These are phyloP conservation scores for Claviceps sp. DNA, from an alignment of 2,329 filamentous ascomycete species.

Conservation along the genomic window DNA sequence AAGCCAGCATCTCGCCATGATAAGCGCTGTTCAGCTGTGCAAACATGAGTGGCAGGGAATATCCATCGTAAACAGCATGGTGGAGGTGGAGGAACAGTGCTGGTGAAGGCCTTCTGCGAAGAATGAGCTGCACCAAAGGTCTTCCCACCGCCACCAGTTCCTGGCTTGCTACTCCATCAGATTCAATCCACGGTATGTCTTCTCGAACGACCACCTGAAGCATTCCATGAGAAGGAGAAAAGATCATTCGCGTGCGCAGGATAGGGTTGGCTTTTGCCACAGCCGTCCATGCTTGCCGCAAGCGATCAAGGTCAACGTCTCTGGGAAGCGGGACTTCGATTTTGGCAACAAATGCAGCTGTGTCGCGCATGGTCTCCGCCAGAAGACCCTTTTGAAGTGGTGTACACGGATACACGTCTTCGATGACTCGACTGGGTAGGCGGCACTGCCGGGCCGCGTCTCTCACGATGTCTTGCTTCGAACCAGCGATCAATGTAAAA, in stretches of 20 bases:
- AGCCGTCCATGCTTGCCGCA: background rate
- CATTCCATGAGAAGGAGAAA: background rate
- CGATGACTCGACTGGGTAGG: background rate
- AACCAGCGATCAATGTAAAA: background rate
- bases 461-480: background rate
- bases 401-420: background rate
- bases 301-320: background rate
- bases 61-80: background rate
- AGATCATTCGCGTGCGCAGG: background rate
- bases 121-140: background rate
- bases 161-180: background rate
- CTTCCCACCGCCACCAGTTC: background rate
- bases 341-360: background rate
- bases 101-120: background rate
- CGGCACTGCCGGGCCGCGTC: background rate
- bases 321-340: background rate
- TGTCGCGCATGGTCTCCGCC: background rate
- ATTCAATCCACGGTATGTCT: background rate
- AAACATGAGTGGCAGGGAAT: background rate
- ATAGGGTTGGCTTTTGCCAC: background rate
- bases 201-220: background rate
- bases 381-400: background rate
- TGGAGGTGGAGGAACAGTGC: background rate
- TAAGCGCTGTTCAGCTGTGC: background rate
- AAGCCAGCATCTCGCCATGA: background rate